Evolutionary conservation across 257 asterid genomes (phyloP).

Genomic region (Ajuga chamaepitys): DNA sequence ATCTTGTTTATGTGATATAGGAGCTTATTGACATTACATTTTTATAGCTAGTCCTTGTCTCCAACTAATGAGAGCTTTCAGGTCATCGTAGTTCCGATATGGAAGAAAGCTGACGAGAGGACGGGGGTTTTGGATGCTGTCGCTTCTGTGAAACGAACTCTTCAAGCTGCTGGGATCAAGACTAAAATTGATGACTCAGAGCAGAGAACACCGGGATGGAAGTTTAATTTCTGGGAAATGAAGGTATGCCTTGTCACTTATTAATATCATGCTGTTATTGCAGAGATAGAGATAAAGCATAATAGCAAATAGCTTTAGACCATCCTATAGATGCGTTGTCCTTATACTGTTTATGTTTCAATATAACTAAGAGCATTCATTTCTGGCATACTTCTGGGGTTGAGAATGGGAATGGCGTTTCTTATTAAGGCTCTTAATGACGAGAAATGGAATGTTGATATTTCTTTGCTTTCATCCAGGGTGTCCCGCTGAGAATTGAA

Average conservation of each 20-base stretch:
- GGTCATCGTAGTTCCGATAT: conserved; percentile 90
- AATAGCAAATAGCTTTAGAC: background rate
- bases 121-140: conserved; percentile 65
- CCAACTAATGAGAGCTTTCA: conserved; percentile 26
- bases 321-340: background rate
- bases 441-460: background rate
- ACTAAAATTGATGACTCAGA: conserved; percentile 86
- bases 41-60: conserved; percentile 1
- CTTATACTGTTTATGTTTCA: conserved; percentile 1
- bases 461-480: conserved; percentile 44
- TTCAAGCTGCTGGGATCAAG: conserved; percentile 71
- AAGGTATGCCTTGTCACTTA: conserved; percentile 44
- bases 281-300: conserved; percentile 1
- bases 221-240: conserved; percentile 97
- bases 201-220: conserved; percentile 99
- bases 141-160: conserved; percentile 56
- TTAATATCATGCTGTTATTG: background rate
- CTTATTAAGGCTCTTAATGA: background rate
- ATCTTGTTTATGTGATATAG: background rate
- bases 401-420: background rate
- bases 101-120: conserved; percentile 79
- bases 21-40: background rate
- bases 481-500: conserved; percentile 93
- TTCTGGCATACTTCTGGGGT: background rate
- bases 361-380: background rate